Evolutionary conservation across 495 filamentous ascomycete genomes (phyloP), one percentile per base, ranked within the genome.

Genomic region (Margaritispora aquatica): DNA sequence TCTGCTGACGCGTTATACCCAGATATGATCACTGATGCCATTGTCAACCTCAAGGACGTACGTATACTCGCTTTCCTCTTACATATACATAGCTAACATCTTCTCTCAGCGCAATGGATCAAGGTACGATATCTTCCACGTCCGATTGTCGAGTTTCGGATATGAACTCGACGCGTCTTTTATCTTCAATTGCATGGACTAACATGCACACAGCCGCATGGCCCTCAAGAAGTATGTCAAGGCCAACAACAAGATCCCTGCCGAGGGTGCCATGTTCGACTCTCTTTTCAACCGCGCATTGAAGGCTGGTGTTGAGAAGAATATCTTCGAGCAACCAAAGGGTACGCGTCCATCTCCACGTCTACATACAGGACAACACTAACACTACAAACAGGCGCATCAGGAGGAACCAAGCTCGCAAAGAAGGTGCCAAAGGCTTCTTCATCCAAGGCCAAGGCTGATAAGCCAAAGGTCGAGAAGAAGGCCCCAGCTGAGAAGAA

Each of bases 151-250:
- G 10, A 21, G 1, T 4, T 20, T 55, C 58, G 24, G 47, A 17
- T 17, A 8, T 1, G 15, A 41, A 22, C 22, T 55, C 36, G 59
- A 65, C 55, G 62, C 62, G 65, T 58, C 60, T 0, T 51, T n/a
- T 59, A 58, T 55, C 49, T 60, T 34, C 46, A 15, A 50, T 7
- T 34, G 27, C 10, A 38, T 15, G 15, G 11, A 53, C 59, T 58
- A 26, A 59, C 54, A 17, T 31, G 20, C 49, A 53, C 52, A 67
- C 70, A 98, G 94, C 77, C 95, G 94, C 65, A 88, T 92, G 73
- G 88, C 89, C 26, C 85, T 99, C 72, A 97, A 97, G 88, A 97
- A 99, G 75, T 99, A 97, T 78, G 89, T 99, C 68, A 82, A 83
- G 73, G 85, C 88, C 66, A 97, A 99, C 87, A 96, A 97, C 84